These are phyloP conservation scores for Cystobasidium slooffiae DNA, from an alignment of 1,284 basidiomycete genomes.

Conservation along the genomic window DNA sequence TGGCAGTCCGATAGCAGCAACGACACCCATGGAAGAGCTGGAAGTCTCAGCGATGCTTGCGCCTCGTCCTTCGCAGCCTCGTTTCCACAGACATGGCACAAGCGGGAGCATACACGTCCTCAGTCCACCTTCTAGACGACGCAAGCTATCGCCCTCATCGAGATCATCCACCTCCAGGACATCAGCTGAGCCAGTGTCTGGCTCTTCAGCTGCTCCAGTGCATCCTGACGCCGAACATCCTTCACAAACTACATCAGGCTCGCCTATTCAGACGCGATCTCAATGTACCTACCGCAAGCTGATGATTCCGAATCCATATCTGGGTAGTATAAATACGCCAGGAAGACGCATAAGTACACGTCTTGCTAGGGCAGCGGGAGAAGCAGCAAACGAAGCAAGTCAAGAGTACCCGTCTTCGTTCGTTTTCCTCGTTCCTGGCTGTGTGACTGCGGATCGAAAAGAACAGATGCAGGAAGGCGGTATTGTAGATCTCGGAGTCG, in stretches of 20 bases:
- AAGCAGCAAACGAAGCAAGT: background rate
- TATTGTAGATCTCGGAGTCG: constrained; percentile 37
- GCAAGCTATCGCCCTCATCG: background rate
- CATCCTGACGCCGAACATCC: constrained; percentile 24
- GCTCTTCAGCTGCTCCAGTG: constrained; percentile 30
- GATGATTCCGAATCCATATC: constrained; percentile 34
- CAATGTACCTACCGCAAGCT: constrained; percentile 43
- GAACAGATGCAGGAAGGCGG: constrained; percentile 38
- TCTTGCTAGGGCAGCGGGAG: constrained; percentile 23
- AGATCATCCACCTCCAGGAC: constrained; percentile 17
- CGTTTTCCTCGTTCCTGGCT: constrained; percentile 39
- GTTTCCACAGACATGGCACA: constrained; percentile 30
- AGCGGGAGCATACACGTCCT: background rate
- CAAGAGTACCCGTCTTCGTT: constrained; percentile 13
- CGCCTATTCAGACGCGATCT: constrained; percentile 38
- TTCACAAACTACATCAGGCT: constrained; percentile 12
- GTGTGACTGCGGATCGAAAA: constrained; percentile 29
- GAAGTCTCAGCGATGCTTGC: constrained; percentile 34
- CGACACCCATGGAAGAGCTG: constrained; percentile 23
- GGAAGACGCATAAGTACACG: constrained; percentile 29
- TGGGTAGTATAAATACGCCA: constrained; percentile 23
- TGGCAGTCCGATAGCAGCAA: constrained; percentile 13
- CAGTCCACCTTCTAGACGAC: background rate
- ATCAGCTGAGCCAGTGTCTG: constrained; percentile 16
- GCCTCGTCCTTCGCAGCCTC: constrained; percentile 14